Conservation (phyloP, 306 rosid species). For the Sicyos baderoa region DNA sequence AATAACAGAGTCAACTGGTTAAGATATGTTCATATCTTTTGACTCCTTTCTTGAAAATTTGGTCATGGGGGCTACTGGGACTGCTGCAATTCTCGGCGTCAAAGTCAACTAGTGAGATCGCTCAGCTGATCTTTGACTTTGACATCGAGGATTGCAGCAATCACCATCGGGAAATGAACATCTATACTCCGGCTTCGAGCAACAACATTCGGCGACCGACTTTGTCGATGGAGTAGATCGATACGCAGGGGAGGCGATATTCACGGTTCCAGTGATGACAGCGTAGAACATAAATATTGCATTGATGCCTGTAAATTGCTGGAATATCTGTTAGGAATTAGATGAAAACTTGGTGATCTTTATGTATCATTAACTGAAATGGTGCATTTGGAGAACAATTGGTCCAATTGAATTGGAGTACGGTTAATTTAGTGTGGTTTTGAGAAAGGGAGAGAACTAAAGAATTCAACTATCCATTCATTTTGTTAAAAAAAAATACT, state of each 20-base stretch:
- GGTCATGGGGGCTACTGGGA: too few relatives aligned
- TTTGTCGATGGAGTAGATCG: conserved; percentile 43
- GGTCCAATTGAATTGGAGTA: background rate
- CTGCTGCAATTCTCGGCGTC: too few relatives aligned
- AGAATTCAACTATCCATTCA: background rate
- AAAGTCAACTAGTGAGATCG: too few relatives aligned
- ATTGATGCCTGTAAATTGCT: conserved; percentile 60
- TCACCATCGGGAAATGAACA: conserved; percentile 46
- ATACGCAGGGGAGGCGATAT: conserved; percentile 44
- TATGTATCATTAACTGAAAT: background rate
- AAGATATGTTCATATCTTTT: too few relatives aligned
- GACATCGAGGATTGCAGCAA: conserved; percentile 36
- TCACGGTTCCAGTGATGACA: conserved; percentile 55
- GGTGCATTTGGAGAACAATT: background rate
- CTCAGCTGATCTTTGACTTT: conserved; percentile 31
- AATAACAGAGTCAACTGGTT: too few relatives aligned
- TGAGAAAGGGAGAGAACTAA: background rate
- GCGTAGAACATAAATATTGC: conserved; percentile 75
- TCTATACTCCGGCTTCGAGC: conserved; percentile 53
- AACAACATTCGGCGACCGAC: conserved; percentile 42
- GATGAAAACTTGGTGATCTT: background rate
- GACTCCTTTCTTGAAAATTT: too few relatives aligned
- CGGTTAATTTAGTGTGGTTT: background rate
- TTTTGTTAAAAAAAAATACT: too few relatives aligned
- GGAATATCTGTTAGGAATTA: conserved; percentile 47